A percentile compares a stretch with the other conserved stretches of the same genome.
Conservation (phyloP, 73 alveolate genomes). For the Tetrahymena thermophila region DNA sequence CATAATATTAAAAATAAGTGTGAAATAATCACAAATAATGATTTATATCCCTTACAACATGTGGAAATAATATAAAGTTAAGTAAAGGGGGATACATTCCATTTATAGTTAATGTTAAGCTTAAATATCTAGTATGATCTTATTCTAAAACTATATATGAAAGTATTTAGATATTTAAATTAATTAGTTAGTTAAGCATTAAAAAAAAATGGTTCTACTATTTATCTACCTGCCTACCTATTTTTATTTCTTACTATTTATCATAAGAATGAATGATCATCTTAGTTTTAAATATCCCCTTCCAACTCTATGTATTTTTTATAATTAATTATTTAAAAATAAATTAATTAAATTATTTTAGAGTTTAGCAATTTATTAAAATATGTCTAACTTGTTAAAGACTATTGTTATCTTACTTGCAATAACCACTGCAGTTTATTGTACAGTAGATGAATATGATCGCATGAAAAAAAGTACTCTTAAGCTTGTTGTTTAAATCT, state of each 20-base stretch:
- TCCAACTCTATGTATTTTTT: not conserved
- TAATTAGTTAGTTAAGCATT: not conserved
- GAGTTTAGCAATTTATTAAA: not conserved
- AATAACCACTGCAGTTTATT: not conserved
- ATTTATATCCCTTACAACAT: not conserved
- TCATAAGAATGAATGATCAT: not conserved
- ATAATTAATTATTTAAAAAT: not conserved
- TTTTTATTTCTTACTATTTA: too few species aligned
- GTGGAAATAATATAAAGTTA: not conserved
- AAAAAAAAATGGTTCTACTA: not conserved
- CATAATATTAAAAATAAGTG: too few species aligned
- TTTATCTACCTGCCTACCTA: not conserved
- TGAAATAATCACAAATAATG: too few species aligned
- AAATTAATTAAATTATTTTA: not conserved
- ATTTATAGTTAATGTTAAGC: not conserved
- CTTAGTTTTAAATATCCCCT: not conserved
- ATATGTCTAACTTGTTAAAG: not conserved
- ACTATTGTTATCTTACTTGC: not conserved
- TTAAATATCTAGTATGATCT: not conserved
- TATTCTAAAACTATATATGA: not conserved
- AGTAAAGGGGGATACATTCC: not conserved
- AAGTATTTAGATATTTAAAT: not conserved
- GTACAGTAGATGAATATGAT: not conserved
- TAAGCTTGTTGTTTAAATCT: not conserved
- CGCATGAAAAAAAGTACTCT: not conserved